Evolutionary conservation across 805 yeast species (phyloP), one percentile per base, ranked within the genome.

Genomic region (Soucietia sequanensis): DNA sequence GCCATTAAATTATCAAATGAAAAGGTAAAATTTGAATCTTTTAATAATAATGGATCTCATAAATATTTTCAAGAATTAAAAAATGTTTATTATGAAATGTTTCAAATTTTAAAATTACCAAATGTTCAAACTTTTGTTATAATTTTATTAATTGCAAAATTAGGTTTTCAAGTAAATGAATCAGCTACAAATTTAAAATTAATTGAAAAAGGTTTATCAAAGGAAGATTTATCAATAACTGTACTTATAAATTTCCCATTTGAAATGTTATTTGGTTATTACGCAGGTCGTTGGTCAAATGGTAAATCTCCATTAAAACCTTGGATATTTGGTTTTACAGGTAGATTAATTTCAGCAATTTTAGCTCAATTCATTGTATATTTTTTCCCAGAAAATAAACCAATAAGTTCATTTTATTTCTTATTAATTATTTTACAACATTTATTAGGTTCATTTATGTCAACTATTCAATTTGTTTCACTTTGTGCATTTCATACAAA

Each of bases 81-180:
- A 29, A 62, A 72, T 18, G 88, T 84, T 12, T 86, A 86, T 48
- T 34, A 41, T 5, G 72, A 84, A 31, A 85, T 86, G 85, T 68
- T 70, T 54, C 68, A 77, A 44, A 86, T 86, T n/a, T 60, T 85
- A 27, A 77, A 75, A 46, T 63, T 86, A 13, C 76, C 79, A 8
- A 80, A 86, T 40, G 83, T 93, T 29, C 89, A 80, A 55, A 69
- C 80, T 5, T 78, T 93, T 46, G 81, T 88, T 14, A 44, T 80
- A 2, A 76, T 93, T 6, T 90, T 89, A 50, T 58, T 93, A 27
- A 58, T 88, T 8, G 81, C 95, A 24, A 93, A 93, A 53, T 71
- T 91, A 38, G 98, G 96, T 2, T 93, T 93, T 59, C 96, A 90
- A 55, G 95, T 90, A 19, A 93, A 90, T 52, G 99, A 93, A 59